A percentile compares a stretch with the other conserved stretches of the same genome.
Evolutionary conservation across 345 rosid genomes (phyloP).

Genomic region (Eucalyptus fibrosa): DNA sequence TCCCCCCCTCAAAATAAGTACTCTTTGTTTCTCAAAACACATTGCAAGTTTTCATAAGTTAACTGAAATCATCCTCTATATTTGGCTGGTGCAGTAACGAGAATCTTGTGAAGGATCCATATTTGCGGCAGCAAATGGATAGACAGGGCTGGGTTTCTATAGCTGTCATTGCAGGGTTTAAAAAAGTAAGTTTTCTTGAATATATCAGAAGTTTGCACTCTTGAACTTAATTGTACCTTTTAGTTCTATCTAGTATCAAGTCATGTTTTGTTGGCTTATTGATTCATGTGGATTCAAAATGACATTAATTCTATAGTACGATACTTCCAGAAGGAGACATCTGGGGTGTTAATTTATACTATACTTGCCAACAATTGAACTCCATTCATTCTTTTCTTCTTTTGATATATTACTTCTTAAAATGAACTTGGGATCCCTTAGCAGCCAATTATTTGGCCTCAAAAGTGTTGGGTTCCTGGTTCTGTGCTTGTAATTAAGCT

Average conservation of each 20-base stretch:
- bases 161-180: constrained; percentile 63
- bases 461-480: background rate
- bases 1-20: background rate
- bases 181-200: constrained; percentile 38
- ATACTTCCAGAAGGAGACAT: background rate
- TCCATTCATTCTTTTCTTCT: background rate
- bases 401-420: background rate
- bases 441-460: background rate
- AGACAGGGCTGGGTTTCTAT: constrained; percentile 80
- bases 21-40: background rate
- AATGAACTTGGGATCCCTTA: background rate
- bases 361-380: background rate
- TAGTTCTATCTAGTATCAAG: background rate
- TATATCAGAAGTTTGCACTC: background rate
- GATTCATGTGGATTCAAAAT: background rate
- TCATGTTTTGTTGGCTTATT: background rate
- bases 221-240: background rate
- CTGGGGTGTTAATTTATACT: background rate
- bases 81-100: constrained; percentile 52
- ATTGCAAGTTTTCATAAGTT: background rate
- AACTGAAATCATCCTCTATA: background rate
- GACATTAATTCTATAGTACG: background rate
- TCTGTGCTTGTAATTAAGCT: background rate
- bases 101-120: constrained; percentile 65
- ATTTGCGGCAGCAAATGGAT: constrained; percentile 80